A percentile compares a stretch with the other conserved stretches of the same genome.
Evolutionary conservation across 129 eudicot species (phyloP).

Genomic region (Chrysanthemum seticuspe): DNA sequence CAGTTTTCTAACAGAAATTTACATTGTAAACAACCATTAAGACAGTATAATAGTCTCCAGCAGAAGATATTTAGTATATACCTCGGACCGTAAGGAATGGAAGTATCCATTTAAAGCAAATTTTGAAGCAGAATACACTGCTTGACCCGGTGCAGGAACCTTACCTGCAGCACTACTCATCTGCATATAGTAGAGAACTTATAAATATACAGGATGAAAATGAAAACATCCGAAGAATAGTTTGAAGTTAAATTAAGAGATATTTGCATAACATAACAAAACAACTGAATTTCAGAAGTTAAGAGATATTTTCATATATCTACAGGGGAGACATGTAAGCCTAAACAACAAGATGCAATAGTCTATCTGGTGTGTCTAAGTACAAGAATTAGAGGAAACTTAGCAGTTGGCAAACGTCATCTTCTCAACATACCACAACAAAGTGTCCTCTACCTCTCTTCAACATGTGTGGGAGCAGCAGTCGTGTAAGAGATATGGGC

Average conservation of each 20-base stretch:
- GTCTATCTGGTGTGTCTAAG: background rate
- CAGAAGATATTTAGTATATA: constrained; percentile 20
- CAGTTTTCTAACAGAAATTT: background rate
- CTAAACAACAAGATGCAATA: constrained; percentile 8
- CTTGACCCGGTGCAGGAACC: constrained; percentile 95
- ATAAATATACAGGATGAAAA: background rate
- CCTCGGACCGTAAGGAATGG: constrained; percentile 94
- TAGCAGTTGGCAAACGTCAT: too few species aligned
- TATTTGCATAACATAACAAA: background rate
- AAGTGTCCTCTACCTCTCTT: constrained; percentile 87
- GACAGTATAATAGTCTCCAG: constrained; percentile 8
- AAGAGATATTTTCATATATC: background rate
- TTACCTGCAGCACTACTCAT: constrained; percentile 99
- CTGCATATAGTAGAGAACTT: constrained; percentile 39
- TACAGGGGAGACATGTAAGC: background rate
- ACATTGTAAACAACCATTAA: too few species aligned
- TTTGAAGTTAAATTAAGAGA: background rate
- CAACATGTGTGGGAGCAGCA: constrained; percentile 86
- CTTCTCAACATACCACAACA: constrained; percentile 73
- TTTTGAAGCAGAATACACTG: constrained; percentile 90
- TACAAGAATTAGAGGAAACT: constrained; percentile 9
- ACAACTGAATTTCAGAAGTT: background rate
- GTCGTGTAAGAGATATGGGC: constrained; percentile 85
- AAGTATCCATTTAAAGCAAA: constrained; percentile 92
- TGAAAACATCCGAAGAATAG: background rate